phyloP scores from a whole-genome alignment of 2,329 filamentous ascomycete species.

The Zarea fungicola region DNA sequence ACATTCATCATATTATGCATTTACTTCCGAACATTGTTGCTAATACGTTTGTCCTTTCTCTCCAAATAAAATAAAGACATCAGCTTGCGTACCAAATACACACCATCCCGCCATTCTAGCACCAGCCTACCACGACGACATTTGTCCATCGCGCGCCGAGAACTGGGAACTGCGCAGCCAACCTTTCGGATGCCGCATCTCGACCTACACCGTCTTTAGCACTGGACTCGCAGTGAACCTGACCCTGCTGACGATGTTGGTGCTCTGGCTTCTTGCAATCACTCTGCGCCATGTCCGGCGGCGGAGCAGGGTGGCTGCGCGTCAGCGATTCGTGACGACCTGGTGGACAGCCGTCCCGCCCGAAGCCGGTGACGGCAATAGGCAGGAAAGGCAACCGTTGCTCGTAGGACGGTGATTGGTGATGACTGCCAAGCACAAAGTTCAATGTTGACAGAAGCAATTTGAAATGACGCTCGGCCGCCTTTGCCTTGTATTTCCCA shows the following conservation, averaged over 20 bases:
- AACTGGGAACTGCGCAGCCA: conserved; percentile 33
- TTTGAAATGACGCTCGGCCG: too few species aligned
- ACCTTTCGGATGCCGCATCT: conserved; percentile 32
- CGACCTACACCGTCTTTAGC: conserved; percentile 29
- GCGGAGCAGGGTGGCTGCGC: neutral
- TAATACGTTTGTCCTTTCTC: conserved; percentile 3
- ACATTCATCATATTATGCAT: neutral
- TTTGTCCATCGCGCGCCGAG: conserved; percentile 47
- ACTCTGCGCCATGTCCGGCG: conserved; percentile 1
- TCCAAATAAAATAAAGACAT: conserved; percentile 34
- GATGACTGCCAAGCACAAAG: neutral
- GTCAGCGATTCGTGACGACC: neutral
- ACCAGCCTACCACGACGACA: conserved; percentile 42
- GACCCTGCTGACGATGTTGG: conserved; percentile 23
- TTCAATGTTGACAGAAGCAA: neutral
- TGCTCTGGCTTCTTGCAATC: conserved; percentile 17
- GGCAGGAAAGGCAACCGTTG: conserved; percentile 18
- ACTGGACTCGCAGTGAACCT: conserved; percentile 23
- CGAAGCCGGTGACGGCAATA: neutral
- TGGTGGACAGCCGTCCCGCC: conserved; percentile 1
- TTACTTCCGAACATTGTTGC: too few species aligned
- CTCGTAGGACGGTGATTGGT: conserved; percentile 16
- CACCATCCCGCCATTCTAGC: conserved; percentile 41
- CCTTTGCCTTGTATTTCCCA: too few species aligned
- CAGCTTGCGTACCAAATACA: conserved; percentile 49